Evolutionary conservation across 371 early-diverging fungal genomes (phyloP).

Genomic region (Scutellospora calospora): DNA sequence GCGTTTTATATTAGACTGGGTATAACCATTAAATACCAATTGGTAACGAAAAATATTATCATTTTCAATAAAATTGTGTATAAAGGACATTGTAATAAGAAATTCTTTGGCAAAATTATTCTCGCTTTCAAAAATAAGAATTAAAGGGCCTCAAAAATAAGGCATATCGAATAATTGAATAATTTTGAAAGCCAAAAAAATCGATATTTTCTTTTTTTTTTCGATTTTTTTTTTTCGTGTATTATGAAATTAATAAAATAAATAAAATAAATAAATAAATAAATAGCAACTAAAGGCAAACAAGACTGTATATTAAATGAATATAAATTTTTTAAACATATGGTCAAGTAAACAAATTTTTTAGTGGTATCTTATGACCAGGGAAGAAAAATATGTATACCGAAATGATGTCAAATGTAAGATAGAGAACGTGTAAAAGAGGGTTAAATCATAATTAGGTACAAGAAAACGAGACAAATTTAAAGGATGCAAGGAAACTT

Average conservation of each 20-base stretch:
- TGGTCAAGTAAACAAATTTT: background rate
- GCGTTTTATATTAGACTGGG: background rate
- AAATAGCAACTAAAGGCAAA: background rate
- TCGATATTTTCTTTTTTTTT: background rate
- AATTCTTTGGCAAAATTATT: background rate
- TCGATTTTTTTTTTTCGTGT: background rate
- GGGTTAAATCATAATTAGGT: slow-evolving; percentile 18
- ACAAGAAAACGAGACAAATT: slow-evolving; percentile 35
- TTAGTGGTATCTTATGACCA: background rate
- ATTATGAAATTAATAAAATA: background rate
- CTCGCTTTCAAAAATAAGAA: background rate
- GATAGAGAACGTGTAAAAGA: background rate
- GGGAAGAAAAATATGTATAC: slow-evolving; percentile 22
- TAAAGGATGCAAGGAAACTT: slow-evolving; percentile 6
- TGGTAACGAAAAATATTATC: background rate
- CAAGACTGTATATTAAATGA: background rate
- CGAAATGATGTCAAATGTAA: background rate
- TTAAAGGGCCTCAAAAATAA: slow-evolving; percentile 1
- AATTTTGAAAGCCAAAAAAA: slow-evolving; percentile 9
- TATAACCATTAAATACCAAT: background rate
- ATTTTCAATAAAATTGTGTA: background rate
- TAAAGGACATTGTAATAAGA: background rate
- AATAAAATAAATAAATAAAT: background rate
- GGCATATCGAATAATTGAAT: slow-evolving; percentile 5
- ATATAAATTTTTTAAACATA: background rate